These are phyloP conservation scores for Talaromyces sp. DNA, from an alignment of 2,329 filamentous ascomycete genomes.

Conservation along the genomic window DNA sequence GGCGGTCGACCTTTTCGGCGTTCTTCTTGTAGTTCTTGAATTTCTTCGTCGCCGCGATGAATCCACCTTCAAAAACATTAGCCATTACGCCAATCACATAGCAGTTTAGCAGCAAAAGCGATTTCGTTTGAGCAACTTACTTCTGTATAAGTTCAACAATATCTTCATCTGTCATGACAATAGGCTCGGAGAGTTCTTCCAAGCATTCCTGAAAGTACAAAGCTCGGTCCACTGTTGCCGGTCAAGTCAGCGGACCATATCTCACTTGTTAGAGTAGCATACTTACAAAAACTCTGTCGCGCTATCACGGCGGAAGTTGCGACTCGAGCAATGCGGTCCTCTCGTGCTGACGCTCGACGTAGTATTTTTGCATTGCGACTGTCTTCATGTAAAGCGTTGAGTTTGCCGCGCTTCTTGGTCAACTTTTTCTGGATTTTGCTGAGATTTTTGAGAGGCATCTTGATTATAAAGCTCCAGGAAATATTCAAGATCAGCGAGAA, in stretches of 20 bases:
- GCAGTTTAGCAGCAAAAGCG: too few relatives aligned
- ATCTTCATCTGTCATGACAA: slow-evolving; percentile 40
- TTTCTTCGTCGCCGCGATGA: slow-evolving; percentile 37
- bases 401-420: slow-evolving; percentile 74
- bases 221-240: slow-evolving; percentile 60
- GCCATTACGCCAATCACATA: neutral
- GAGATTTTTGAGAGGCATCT: slow-evolving; percentile 70
- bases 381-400: slow-evolving; percentile 78
- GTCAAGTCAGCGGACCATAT: slow-evolving; percentile 14
- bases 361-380: slow-evolving; percentile 82
- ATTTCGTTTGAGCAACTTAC: slow-evolving; percentile 44
- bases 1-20: slow-evolving; percentile 75
- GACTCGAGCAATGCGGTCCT: slow-evolving; percentile 76
- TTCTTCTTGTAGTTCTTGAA: slow-evolving; percentile 56
- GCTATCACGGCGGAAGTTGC: slow-evolving; percentile 68
- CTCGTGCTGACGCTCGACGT: slow-evolving; percentile 73
- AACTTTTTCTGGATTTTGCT: slow-evolving; percentile 87
- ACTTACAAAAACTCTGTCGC: slow-evolving; percentile 70
- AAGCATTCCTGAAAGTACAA: slow-evolving; percentile 70
- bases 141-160: slow-evolving; percentile 56
- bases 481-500: neutral
- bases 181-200: slow-evolving; percentile 30
- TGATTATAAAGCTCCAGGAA: neutral
- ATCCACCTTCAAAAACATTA: slow-evolving; percentile 34
- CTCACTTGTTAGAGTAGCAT: neutral